Percentiles rank a stretch among this genome's conserved stretches.
These are phyloP conservation scores for Rosa chinensis DNA, from an alignment of 306 rosid species.

Conservation along the genomic window DNA sequence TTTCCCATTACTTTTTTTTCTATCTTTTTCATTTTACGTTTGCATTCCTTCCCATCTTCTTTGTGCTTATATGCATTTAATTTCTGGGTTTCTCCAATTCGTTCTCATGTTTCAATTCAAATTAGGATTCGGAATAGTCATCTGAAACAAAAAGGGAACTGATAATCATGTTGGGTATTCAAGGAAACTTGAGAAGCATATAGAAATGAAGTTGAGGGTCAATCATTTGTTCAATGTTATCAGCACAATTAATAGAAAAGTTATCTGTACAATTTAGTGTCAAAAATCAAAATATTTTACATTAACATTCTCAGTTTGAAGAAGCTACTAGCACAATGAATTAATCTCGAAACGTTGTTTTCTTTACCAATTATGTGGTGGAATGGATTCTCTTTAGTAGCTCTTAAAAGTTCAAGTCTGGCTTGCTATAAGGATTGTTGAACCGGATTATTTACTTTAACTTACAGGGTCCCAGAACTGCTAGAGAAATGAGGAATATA, in stretches of 20 bases:
- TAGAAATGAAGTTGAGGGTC: neutral
- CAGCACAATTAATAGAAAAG: neutral
- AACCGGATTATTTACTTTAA: neutral
- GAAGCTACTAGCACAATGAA: neutral
- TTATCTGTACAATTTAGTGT: neutral
- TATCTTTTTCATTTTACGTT: neutral
- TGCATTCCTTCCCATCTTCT: neutral
- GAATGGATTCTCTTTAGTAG: neutral
- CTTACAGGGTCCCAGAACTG: conserved; percentile 44
- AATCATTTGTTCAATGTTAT: neutral
- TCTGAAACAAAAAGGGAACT: neutral
- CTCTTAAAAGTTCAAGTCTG: neutral
- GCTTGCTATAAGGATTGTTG: neutral
- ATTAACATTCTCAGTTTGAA: neutral
- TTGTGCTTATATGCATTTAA: neutral
- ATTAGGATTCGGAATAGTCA: neutral
- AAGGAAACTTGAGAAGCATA: neutral
- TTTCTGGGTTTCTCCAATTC: conserved; percentile 2
- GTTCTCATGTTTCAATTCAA: neutral
- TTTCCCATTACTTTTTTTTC: neutral
- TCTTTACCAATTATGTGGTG: neutral
- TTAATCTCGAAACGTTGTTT: neutral
- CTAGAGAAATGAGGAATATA: conserved; percentile 38
- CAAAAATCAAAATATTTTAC: neutral
- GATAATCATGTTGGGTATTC: neutral